phyloP scores from a whole-genome alignment of 2,329 filamentous ascomycete species.

The Bipolaris cookei region DNA sequence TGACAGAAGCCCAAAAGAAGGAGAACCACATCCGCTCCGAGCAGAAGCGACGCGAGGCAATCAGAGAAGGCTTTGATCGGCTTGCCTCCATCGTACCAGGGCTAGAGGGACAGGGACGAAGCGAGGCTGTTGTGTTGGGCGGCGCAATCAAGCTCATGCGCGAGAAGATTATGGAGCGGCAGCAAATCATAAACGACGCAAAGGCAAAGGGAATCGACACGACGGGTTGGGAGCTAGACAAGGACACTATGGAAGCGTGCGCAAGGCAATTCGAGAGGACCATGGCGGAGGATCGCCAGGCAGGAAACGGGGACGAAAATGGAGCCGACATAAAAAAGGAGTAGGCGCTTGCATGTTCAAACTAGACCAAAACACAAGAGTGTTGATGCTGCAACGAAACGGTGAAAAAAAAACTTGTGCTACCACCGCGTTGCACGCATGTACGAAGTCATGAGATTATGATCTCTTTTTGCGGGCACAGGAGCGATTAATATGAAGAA shows the following conservation, averaged over 20 bases:
- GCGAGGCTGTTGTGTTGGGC: constrained; percentile 82
- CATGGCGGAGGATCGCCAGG: constrained; percentile 28
- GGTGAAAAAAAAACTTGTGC: background rate
- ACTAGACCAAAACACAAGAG: background rate
- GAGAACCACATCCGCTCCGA: constrained; percentile 75
- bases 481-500: background rate
- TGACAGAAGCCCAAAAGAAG: constrained; percentile 75
- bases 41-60: constrained; percentile 72
- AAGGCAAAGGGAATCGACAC: constrained; percentile 46
- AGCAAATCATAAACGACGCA: constrained; percentile 47
- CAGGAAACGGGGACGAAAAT: constrained; percentile 13
- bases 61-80: constrained; percentile 82
- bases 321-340: constrained; percentile 19
- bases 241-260: constrained; percentile 38
- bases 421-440: background rate
- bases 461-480: background rate
- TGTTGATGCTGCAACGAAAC: too few relatives aligned
- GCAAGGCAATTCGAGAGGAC: constrained; percentile 36
- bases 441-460: background rate
- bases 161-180: constrained; percentile 49
- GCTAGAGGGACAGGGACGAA: constrained; percentile 80
- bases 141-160: constrained; percentile 54
- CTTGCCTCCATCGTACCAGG: constrained; percentile 82
- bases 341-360: background rate
- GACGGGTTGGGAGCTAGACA: constrained; percentile 39